Conservation (phyloP, 768 basidiomycete genomes). For the Pleurotus giganteus region DNA sequence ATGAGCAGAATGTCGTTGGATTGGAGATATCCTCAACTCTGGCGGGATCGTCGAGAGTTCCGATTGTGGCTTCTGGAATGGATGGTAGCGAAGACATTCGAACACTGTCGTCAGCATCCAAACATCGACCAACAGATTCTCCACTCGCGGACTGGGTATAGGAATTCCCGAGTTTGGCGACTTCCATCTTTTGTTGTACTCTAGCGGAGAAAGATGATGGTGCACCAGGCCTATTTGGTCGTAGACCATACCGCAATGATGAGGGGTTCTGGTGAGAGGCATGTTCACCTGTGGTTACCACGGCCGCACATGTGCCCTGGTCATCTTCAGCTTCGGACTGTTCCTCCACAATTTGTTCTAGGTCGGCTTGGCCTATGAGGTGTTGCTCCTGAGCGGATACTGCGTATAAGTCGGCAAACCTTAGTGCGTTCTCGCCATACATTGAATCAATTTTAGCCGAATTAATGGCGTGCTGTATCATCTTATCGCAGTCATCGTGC, state of each 20-base stretch:
- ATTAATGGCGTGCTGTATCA: constrained; percentile 31
- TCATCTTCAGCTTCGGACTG: too few species aligned
- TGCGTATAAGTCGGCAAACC: constrained; percentile 41
- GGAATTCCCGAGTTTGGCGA: constrained; percentile 11
- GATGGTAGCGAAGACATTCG: too few species aligned
- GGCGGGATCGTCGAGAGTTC: background rate
- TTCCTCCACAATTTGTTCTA: background rate
- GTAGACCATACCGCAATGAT: constrained; percentile 16
- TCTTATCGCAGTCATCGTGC: constrained; percentile 32
- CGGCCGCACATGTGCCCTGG: too few species aligned
- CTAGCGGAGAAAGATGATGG: constrained; percentile 42
- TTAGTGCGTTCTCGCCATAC: constrained; percentile 24
- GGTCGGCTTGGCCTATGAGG: background rate
- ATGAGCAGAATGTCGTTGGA: too few species aligned
- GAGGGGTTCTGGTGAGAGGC: too few species aligned
- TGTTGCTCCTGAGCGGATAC: constrained; percentile 23
- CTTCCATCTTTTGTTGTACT: constrained; percentile 39
- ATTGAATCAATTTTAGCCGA: constrained; percentile 24
- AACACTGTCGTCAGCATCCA: too few species aligned
- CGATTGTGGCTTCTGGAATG: too few species aligned
- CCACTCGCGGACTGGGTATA: too few species aligned
- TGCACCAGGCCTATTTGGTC: constrained; percentile 21
- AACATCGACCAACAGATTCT: background rate
- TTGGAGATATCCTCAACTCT: background rate
- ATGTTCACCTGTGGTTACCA: too few species aligned